Percentiles rank a stretch among this genome's conserved stretches.
Conservation (phyloP, 768 basidiomycete genomes). For the Suillus ampliporus region DNA sequence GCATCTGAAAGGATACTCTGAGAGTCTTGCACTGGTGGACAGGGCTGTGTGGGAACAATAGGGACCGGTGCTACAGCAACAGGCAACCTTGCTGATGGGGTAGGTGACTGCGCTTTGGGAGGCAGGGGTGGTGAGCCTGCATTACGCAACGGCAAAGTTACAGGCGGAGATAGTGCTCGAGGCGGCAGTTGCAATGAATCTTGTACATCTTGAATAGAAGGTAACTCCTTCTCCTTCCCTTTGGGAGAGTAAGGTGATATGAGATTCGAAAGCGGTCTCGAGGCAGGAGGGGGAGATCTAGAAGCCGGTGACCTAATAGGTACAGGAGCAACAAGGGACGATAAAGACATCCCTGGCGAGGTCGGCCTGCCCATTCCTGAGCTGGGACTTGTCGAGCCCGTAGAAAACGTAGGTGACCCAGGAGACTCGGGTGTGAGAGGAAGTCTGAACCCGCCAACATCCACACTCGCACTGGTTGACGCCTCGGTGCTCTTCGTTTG, state of each 20-base stretch:
- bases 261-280: slow-evolving; percentile 37
- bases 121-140: slow-evolving; percentile 23
- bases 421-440: slow-evolving; percentile 37
- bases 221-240: slow-evolving; percentile 36
- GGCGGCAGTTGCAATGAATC: slow-evolving; percentile 16
- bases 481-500: slow-evolving; percentile 27
- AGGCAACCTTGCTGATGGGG: slow-evolving; percentile 19
- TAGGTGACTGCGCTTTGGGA: slow-evolving; percentile 27
- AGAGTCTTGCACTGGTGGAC: slow-evolving; percentile 25
- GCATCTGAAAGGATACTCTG: slow-evolving; percentile 58
- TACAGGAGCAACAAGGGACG: slow-evolving; percentile 5
- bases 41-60: slow-evolving; percentile 34
- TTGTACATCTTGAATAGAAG: slow-evolving; percentile 39
- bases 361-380: slow-evolving; percentile 1
- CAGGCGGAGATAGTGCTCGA: slow-evolving; percentile 14
- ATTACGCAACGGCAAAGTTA: slow-evolving; percentile 22
- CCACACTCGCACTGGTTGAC: slow-evolving; percentile 20
- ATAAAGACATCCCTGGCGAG: slow-evolving; percentile 5
- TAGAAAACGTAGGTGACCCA: slow-evolving; percentile 17
- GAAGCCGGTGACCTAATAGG: slow-evolving; percentile 18
- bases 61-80: slow-evolving; percentile 20
- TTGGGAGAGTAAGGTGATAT: slow-evolving; percentile 42
- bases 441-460: slow-evolving; percentile 37
- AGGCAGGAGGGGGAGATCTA: slow-evolving; percentile 27
- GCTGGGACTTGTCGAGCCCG: not conserved